A percentile compares a stretch with the other conserved stretches of the same genome.
Evolutionary conservation across 257 asterid species (phyloP).

Genomic region (Marsdenia floribunda): DNA sequence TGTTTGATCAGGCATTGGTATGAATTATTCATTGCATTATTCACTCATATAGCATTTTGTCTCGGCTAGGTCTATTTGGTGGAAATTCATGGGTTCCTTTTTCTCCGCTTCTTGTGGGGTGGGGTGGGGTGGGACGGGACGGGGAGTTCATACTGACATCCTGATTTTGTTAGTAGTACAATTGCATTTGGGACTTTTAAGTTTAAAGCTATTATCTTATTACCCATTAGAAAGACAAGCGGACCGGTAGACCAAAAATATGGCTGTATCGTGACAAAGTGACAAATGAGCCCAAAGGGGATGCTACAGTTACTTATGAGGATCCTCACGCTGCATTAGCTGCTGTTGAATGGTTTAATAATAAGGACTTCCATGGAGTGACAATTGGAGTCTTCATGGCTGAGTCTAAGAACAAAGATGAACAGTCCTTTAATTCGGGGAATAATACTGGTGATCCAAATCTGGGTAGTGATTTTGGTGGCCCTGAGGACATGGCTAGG

Average conservation of each 20-base stretch:
- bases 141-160: neutral
- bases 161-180: neutral
- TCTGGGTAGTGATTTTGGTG: slow-evolving; percentile 35
- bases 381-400: slow-evolving; percentile 82
- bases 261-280: slow-evolving; percentile 90
- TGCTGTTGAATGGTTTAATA: slow-evolving; percentile 96
- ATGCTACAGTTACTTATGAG: slow-evolving; percentile 96
- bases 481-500: slow-evolving; percentile 46
- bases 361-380: slow-evolving; percentile 91
- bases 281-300: slow-evolving; percentile 95
- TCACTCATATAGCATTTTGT: no score
- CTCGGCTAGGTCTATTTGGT: neutral
- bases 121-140: no score
- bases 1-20: no score
- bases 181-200: slow-evolving; percentile 8
- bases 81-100: neutral
- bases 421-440: slow-evolving; percentile 21
- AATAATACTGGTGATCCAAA: slow-evolving; percentile 36
- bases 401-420: slow-evolving; percentile 83
- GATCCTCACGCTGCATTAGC: slow-evolving; percentile 99
- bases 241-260: slow-evolving; percentile 91
- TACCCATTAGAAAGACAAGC: slow-evolving; percentile 70
- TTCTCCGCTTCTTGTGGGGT: neutral
- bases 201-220: slow-evolving; percentile 9
- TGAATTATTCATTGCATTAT: no score